phyloP scores from a whole-genome alignment of 352 stramenopile genomes.

The Pythium sp. region DNA sequence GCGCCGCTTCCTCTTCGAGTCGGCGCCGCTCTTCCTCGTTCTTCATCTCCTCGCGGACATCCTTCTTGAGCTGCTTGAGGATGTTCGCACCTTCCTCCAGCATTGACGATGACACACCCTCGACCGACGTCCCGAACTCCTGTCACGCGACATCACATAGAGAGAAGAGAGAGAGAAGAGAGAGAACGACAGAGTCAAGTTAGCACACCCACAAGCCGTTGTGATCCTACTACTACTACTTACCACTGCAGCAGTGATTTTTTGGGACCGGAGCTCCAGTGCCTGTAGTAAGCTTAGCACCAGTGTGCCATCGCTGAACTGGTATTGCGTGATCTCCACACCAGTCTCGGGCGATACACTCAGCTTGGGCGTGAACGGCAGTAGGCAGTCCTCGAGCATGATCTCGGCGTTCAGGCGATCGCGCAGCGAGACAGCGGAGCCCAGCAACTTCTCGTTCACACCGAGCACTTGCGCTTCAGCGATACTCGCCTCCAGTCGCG shows the following conservation, averaged over 20 bases:
- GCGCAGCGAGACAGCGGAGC: conserved; percentile 35
- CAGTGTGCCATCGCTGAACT: conserved; percentile 49
- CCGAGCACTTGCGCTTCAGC: conserved; percentile 40
- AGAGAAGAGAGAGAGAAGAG: background rate
- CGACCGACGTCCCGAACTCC: conserved; percentile 40
- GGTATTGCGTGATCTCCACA: conserved; percentile 29
- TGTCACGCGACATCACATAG: conserved; percentile 7
- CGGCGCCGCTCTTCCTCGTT: conserved; percentile 72
- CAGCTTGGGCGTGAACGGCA: conserved; percentile 36
- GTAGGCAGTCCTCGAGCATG: conserved; percentile 51
- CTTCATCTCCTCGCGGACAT: conserved; percentile 75
- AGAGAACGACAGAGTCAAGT: background rate
- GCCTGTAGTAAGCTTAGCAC: conserved; percentile 62
- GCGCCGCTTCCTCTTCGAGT: conserved; percentile 61
- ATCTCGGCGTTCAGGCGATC: conserved; percentile 70
- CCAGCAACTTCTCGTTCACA: conserved; percentile 60
- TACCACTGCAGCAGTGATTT: conserved; percentile 52
- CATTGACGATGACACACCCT: conserved; percentile 48
- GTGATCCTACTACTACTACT: background rate
- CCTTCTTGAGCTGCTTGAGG: conserved; percentile 81
- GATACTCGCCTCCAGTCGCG: conserved; percentile 63
- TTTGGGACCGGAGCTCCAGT: conserved; percentile 55
- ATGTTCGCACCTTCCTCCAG: conserved; percentile 56
- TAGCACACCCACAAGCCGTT: background rate
- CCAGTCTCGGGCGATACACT: conserved; percentile 24